Percentiles rank a stretch among this genome's conserved stretches.
These are phyloP conservation scores for Zasmidium cellare DNA, from an alignment of 2,329 filamentous ascomycete genomes.

Conservation along the genomic window DNA sequence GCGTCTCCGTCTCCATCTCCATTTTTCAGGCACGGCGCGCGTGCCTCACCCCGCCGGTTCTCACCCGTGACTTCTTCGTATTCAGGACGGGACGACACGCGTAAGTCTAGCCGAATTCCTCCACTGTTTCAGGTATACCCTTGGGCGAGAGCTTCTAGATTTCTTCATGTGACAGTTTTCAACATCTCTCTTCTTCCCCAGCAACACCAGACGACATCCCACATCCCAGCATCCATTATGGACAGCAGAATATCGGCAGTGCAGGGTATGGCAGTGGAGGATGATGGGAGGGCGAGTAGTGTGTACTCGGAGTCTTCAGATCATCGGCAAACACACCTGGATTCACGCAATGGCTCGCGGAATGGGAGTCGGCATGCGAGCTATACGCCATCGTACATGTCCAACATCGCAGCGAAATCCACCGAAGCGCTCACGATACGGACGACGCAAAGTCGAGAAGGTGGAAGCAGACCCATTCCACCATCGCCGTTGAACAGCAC, in stretches of 20 bases:
- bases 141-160: neutral
- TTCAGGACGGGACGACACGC: neutral
- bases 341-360: slow-evolving; percentile 2
- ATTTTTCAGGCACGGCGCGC: neutral
- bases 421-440: slow-evolving; percentile 3
- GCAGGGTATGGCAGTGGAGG: neutral
- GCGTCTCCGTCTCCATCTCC: neutral
- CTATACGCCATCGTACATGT: slow-evolving; percentile 13
- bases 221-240: neutral
- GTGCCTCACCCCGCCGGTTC: neutral
- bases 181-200: neutral
- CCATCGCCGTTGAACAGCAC: neutral
- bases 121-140: neutral
- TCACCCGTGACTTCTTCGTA: neutral
- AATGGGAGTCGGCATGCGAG: slow-evolving; percentile 4
- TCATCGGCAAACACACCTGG: neutral
- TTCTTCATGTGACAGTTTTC: neutral
- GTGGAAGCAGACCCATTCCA: neutral
- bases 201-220: neutral
- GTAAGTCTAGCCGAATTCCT: neutral
- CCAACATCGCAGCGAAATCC: slow-evolving; percentile 6
- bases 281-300: slow-evolving; percentile 7
- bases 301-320: slow-evolving; percentile 2
- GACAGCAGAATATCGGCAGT: neutral
- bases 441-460: neutral